Evolutionary conservation across 208 protist genomes (phyloP).

Genomic region (Leishmania amazonensis): DNA sequence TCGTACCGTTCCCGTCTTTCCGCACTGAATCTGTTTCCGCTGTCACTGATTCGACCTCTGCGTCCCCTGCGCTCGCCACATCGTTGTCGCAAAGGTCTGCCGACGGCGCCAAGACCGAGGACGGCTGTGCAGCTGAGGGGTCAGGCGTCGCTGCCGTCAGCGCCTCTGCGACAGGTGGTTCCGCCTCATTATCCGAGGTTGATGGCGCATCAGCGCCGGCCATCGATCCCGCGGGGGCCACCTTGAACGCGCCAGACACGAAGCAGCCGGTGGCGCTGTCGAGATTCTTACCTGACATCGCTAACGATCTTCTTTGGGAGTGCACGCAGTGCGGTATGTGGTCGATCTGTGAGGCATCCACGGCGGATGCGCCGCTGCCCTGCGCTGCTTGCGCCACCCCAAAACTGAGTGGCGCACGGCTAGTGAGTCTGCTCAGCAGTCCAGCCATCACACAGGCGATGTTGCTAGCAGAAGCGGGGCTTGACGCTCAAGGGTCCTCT

Average conservation of each 20-base stretch:
- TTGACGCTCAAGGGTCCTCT: not conserved
- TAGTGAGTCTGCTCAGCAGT: slow-evolving; percentile 34
- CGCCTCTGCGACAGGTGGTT: not conserved
- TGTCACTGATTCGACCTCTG: not conserved
- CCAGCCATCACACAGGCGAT: slow-evolving; percentile 21
- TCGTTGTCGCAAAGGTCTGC: not conserved
- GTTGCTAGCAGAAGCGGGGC: slow-evolving; percentile 16
- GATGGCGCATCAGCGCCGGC: not conserved
- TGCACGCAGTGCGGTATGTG: slow-evolving; percentile 86
- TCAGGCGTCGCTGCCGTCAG: not conserved
- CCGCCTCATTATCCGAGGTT: not conserved
- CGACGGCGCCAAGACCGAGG: not conserved
- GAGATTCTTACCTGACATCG: not conserved
- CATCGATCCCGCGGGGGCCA: not conserved
- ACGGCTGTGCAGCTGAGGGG: not conserved
- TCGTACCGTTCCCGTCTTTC: slow-evolving; percentile 70
- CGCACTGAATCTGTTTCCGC: not conserved
- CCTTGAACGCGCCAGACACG: not conserved
- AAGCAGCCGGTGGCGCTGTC: not conserved
- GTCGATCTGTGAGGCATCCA: slow-evolving; percentile 39
- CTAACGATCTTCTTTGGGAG: slow-evolving; percentile 74
- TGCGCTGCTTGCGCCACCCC: slow-evolving; percentile 59
- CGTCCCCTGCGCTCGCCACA: not conserved
- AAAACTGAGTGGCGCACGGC: slow-evolving; percentile 45
- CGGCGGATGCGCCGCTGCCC: slow-evolving; percentile 27